phyloP scores from a whole-genome alignment of 345 rosid species.

The Linum tenue region DNA sequence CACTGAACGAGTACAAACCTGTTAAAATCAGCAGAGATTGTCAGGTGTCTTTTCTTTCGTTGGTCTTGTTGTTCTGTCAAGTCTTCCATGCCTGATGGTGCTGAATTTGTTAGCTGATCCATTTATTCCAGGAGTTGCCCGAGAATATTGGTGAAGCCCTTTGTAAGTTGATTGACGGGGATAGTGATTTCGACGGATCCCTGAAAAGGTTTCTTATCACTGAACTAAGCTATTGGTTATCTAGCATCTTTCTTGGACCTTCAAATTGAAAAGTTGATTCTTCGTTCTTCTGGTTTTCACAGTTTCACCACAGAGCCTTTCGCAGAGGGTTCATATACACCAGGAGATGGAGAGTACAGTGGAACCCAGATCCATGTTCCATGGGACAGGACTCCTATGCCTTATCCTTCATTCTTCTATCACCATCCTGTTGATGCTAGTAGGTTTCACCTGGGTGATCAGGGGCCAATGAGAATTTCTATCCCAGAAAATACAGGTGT shows the following conservation, averaged over 20 bases:
- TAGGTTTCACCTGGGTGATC: constrained; percentile 39
- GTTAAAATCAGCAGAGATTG: constrained; percentile 98
- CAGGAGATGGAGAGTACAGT: constrained; percentile 47
- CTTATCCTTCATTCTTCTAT: constrained; percentile 40
- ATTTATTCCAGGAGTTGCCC: constrained; percentile 56
- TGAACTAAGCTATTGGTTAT: constrained; percentile 5
- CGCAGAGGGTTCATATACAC: constrained; percentile 43
- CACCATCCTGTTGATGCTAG: constrained; percentile 49
- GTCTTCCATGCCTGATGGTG: constrained; percentile 5
- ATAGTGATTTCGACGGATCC: constrained; percentile 36
- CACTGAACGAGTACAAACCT: constrained; percentile 83
- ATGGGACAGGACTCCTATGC: constrained; percentile 34
- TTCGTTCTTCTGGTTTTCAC: constrained; percentile 13
- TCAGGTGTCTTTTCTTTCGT: constrained; percentile 43
- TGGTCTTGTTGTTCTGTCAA: constrained; percentile 5
- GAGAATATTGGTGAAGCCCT: constrained; percentile 85
- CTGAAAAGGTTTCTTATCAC: constrained; percentile 37
- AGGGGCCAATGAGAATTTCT: constrained; percentile 29
- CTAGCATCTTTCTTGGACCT: not conserved
- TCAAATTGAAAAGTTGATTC: constrained; percentile 9
- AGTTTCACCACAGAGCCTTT: constrained; percentile 42
- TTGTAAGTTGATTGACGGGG: constrained; percentile 76
- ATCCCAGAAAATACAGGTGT: constrained; percentile 28
- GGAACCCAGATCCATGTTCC: constrained; percentile 27
- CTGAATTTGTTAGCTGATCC: constrained; percentile 8